phyloP scores from a whole-genome alignment of 2,329 filamentous ascomycete genomes.

The Myriosclerotinia duriaeana region DNA sequence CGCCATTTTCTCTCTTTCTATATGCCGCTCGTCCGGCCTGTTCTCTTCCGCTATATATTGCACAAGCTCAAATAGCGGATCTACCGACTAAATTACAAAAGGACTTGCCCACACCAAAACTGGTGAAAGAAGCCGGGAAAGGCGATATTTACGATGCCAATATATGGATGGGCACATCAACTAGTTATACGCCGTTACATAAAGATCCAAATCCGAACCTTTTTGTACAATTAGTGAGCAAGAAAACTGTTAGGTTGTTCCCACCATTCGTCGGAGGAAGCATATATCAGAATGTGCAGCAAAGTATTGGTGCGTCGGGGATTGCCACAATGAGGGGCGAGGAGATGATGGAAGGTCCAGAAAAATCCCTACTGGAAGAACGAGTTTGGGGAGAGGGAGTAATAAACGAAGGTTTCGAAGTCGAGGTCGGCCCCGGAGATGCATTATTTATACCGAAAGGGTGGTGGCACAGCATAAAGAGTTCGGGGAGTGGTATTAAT shows the following conservation, averaged over 20 bases:
- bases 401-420: slow-evolving; percentile 38
- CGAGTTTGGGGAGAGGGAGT: slow-evolving; percentile 62
- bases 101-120: slow-evolving; percentile 66
- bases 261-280: slow-evolving; percentile 60
- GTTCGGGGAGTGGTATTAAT: slow-evolving; percentile 50
- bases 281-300: slow-evolving; percentile 59
- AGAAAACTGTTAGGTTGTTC: slow-evolving; percentile 72
- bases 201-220: slow-evolving; percentile 92
- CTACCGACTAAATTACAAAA: slow-evolving; percentile 62
- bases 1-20: slow-evolving; percentile 41
- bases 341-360: slow-evolving; percentile 87
- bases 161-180: slow-evolving; percentile 83
- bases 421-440: slow-evolving; percentile 62
- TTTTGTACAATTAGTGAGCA: slow-evolving; percentile 77
- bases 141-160: slow-evolving; percentile 86
- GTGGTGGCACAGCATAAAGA: slow-evolving; percentile 85
- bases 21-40: slow-evolving; percentile 20
- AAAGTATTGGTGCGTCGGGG: slow-evolving; percentile 41
- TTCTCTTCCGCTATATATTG: slow-evolving; percentile 65
- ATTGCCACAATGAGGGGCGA: slow-evolving; percentile 59
- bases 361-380: slow-evolving; percentile 64
- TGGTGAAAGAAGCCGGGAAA: slow-evolving; percentile 63
- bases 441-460: slow-evolving; percentile 76
- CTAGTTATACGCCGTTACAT: slow-evolving; percentile 88
- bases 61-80: slow-evolving; percentile 71